Percentiles rank a stretch among this genome's conserved stretches.
phyloP scores from a whole-genome alignment of 805 yeast genomes.

The Zygosaccharomyces lentus region DNA sequence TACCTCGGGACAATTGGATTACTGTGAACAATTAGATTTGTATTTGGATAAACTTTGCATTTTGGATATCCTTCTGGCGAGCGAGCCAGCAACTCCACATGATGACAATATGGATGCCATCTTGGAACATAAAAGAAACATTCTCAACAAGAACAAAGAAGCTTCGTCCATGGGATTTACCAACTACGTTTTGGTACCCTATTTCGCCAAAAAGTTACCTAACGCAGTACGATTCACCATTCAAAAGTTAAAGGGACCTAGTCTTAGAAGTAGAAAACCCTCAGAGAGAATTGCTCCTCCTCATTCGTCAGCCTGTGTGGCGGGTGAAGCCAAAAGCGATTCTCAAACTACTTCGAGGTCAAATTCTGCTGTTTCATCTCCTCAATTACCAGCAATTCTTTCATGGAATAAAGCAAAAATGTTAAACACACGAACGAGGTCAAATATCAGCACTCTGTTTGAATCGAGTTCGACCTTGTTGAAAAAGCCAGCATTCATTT shows the following conservation, averaged over 20 bases:
- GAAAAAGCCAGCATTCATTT: slow-evolving; percentile 19
- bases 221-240: slow-evolving; percentile 43
- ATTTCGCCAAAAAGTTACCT: slow-evolving; percentile 48
- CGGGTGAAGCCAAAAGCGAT: neutral
- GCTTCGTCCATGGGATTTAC: slow-evolving; percentile 45
- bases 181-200: slow-evolving; percentile 51
- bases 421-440: slow-evolving; percentile 19
- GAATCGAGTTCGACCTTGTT: slow-evolving; percentile 18
- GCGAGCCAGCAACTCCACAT: slow-evolving; percentile 14
- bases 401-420: slow-evolving; percentile 8
- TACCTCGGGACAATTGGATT: slow-evolving; percentile 16
- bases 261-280: slow-evolving; percentile 28
- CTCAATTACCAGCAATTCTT: slow-evolving; percentile 5
- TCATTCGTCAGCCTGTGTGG: slow-evolving; percentile 2
- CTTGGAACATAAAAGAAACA: slow-evolving; percentile 24
- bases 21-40: slow-evolving; percentile 38
- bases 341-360: slow-evolving; percentile 9
- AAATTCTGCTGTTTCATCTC: slow-evolving; percentile 15
- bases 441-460: slow-evolving; percentile 27
- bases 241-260: slow-evolving; percentile 47
- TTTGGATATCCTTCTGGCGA: slow-evolving; percentile 46
- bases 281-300: slow-evolving; percentile 7
- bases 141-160: slow-evolving; percentile 33
- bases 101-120: slow-evolving; percentile 11
- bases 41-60: slow-evolving; percentile 51